Conservation (phyloP, 192 early-diverging fungal species). For the Dissophora ornata region DNA sequence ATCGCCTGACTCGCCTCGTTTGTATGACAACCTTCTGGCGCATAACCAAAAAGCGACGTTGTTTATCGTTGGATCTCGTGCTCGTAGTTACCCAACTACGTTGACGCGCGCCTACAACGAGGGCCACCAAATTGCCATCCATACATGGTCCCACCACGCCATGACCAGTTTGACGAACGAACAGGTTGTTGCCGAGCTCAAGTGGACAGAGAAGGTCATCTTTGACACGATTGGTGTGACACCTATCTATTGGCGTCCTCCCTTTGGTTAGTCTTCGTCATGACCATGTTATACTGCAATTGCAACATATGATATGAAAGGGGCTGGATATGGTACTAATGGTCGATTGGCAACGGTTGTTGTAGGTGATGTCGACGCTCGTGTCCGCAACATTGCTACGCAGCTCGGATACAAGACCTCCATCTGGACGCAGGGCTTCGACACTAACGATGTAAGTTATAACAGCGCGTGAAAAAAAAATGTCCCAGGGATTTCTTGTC, state of each 20-base stretch:
- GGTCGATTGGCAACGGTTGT: too few species aligned
- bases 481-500: neutral
- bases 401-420: slow-evolving; percentile 59
- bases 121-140: slow-evolving; percentile 68
- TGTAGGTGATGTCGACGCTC: slow-evolving; percentile 62
- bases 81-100: slow-evolving; percentile 50
- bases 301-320: too few species aligned
- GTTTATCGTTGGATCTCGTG: slow-evolving; percentile 63
- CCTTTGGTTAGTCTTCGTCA: slow-evolving; percentile 28
- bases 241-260: slow-evolving; percentile 60
- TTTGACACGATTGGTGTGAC: slow-evolving; percentile 61
- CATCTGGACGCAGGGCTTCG: slow-evolving; percentile 59
- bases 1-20: slow-evolving; percentile 52
- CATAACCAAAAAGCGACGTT: slow-evolving; percentile 61
- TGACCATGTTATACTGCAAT: neutral
- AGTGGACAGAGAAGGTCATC: slow-evolving; percentile 72
- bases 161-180: slow-evolving; percentile 61
- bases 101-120: slow-evolving; percentile 46
- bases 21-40: slow-evolving; percentile 56
- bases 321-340: too few species aligned
- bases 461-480: too few species aligned
- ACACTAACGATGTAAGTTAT: slow-evolving; percentile 61
- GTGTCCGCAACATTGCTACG: slow-evolving; percentile 59
- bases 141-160: slow-evolving; percentile 71
- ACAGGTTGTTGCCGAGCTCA: slow-evolving; percentile 67